phyloP scores from a whole-genome alignment of 2,329 filamentous ascomycete species.

The Fusarium euwallaceae region DNA sequence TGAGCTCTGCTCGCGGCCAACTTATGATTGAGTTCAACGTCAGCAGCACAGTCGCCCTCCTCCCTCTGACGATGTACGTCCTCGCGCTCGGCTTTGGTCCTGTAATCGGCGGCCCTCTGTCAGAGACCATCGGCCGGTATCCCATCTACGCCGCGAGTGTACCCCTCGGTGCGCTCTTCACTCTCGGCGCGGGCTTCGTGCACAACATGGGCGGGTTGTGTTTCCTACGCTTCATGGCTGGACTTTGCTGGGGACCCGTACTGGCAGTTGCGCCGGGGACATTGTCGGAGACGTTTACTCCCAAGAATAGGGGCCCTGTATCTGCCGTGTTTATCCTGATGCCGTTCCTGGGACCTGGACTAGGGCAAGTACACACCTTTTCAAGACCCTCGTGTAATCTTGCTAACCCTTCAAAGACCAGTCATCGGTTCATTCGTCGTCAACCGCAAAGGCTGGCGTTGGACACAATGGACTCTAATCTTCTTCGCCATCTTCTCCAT shows the following conservation, averaged over 20 bases:
- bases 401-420: constrained; percentile 52
- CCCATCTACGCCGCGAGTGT: constrained; percentile 63
- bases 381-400: neutral
- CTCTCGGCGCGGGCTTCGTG: constrained; percentile 66
- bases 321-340: constrained; percentile 62
- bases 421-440: constrained; percentile 64
- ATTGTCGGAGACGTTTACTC: constrained; percentile 62
- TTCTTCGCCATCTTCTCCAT: constrained; percentile 59
- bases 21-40: constrained; percentile 68
- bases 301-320: constrained; percentile 57
- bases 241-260: constrained; percentile 63
- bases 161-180: constrained; percentile 66
- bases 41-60: constrained; percentile 66
- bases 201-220: constrained; percentile 64
- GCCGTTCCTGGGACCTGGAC: constrained; percentile 65
- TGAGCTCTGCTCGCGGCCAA: constrained; percentile 43
- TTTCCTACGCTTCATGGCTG: constrained; percentile 69
- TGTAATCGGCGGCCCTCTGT: constrained; percentile 69
- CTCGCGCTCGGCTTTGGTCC: constrained; percentile 72
- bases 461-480: constrained; percentile 65
- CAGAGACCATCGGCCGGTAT: constrained; percentile 68
- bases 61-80: constrained; percentile 71
- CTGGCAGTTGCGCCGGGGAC: constrained; percentile 64
- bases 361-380: constrained; percentile 56
- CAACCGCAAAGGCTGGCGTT: constrained; percentile 62